Evolutionary conservation across 306 rosid genomes (phyloP).

Genomic region (Prunus fruticosa): DNA sequence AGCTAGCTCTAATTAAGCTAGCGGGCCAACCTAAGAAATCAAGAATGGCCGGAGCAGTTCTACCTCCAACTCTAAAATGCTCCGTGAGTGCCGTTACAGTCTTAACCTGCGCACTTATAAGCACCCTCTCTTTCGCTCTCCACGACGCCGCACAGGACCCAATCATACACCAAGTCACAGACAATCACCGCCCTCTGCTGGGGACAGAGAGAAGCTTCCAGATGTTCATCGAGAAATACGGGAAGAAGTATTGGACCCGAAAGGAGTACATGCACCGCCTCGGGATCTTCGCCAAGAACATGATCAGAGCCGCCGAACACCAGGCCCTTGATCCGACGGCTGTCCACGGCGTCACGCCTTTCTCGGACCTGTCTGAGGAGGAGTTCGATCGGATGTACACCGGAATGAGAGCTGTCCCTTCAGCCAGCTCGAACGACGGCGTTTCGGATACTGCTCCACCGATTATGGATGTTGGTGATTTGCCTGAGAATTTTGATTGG

Average conservation of each 20-base stretch:
- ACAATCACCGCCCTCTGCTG: slow-evolving; percentile 14
- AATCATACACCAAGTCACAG: slow-evolving; percentile 34
- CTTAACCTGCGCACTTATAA: slow-evolving; percentile 39
- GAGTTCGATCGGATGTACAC: slow-evolving; percentile 66
- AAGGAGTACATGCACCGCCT: slow-evolving; percentile 78
- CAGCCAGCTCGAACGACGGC: neutral
- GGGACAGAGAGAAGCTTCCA: slow-evolving; percentile 59
- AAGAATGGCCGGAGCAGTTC: neutral
- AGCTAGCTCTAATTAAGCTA: no score
- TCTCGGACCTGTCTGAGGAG: slow-evolving; percentile 63
- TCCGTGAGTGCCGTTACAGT: slow-evolving; percentile 26
- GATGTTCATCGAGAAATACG: slow-evolving; percentile 59
- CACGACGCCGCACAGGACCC: slow-evolving; percentile 17
- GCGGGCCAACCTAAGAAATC: neutral
- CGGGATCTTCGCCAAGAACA: slow-evolving; percentile 55
- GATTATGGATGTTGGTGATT: slow-evolving; percentile 31
- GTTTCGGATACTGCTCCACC: slow-evolving; percentile 5
- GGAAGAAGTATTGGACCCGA: slow-evolving; percentile 51
- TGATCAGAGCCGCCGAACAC: slow-evolving; percentile 69
- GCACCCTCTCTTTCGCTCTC: slow-evolving; percentile 18
- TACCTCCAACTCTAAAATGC: slow-evolving; percentile 27
- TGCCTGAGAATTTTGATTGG: slow-evolving; percentile 91
- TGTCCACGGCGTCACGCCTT: slow-evolving; percentile 77
- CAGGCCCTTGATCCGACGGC: slow-evolving; percentile 85
- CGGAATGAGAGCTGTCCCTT: slow-evolving; percentile 41